phyloP scores from a whole-genome alignment of 768 basidiomycete genomes.

The Suillus placidus region DNA sequence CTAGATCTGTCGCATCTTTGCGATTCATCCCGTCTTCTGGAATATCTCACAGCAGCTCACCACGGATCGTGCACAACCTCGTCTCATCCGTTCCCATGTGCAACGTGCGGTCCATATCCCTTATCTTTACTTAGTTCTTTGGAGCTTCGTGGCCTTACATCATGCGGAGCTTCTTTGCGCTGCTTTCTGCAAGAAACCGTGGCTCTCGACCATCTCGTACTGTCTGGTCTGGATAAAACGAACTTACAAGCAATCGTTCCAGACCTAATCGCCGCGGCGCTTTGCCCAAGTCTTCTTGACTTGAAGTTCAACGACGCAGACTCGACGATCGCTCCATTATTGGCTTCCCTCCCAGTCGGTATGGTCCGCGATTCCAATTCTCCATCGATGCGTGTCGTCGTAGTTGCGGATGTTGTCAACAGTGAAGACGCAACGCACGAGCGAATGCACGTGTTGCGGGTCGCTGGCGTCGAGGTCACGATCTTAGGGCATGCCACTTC shows the following conservation, averaged over 20 bases:
- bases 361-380: not conserved
- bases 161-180: constrained; percentile 9
- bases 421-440: not conserved
- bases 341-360: not conserved
- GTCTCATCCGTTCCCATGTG: constrained; percentile 10
- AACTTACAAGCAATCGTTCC: not conserved
- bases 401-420: not conserved
- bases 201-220: constrained; percentile 5
- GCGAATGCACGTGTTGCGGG: not conserved
- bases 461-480: not conserved
- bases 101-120: constrained; percentile 11
- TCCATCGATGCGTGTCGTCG: not conserved
- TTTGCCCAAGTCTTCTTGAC: not conserved
- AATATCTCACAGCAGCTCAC: constrained; percentile 30
- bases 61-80: constrained; percentile 4
- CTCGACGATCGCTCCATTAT: not conserved
- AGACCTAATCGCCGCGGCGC: not conserved
- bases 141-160: constrained; percentile 8
- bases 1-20: constrained; percentile 36
- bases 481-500: not conserved
- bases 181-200: constrained; percentile 9
- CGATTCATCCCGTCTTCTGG: constrained; percentile 42
- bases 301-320: constrained; percentile 1
- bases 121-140: constrained; percentile 10
- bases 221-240: not conserved